These are phyloP conservation scores for Hortaea werneckii DNA, from an alignment of 2,329 filamentous ascomycete genomes.

Conservation along the genomic window DNA sequence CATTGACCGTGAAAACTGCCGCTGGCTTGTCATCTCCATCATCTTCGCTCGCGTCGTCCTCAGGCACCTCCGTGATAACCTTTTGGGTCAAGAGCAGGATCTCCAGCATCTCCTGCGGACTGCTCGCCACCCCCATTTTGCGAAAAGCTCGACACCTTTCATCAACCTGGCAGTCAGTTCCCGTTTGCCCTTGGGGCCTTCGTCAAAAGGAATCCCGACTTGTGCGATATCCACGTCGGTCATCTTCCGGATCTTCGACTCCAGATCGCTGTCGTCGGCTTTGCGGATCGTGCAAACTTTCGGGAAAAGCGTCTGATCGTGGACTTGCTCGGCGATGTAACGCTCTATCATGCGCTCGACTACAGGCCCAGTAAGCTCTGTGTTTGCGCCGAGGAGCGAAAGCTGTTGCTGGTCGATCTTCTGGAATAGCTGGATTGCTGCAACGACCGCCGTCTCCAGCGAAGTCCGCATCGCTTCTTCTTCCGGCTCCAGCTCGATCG, in stretches of 20 bases:
- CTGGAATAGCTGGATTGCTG: conserved; percentile 92
- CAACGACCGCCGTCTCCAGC: conserved; percentile 82
- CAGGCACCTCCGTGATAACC: conserved; percentile 51
- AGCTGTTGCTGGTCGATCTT: conserved; percentile 91
- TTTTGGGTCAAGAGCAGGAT: conserved; percentile 73
- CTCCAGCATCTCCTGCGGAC: conserved; percentile 82
- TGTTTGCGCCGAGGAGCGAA: conserved; percentile 82
- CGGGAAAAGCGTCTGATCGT: conserved; percentile 74
- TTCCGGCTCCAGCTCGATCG: conserved; percentile 70
- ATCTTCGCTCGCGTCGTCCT: conserved; percentile 1
- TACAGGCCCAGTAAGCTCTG: conserved; percentile 80
- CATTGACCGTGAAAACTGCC: conserved; percentile 59
- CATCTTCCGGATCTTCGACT: conserved; percentile 87
- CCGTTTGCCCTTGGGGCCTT: conserved; percentile 66
- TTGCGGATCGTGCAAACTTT: conserved; percentile 67
- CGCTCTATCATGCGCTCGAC: conserved; percentile 92
- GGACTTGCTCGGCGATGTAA: conserved; percentile 87
- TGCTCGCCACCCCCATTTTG: conserved; percentile 66
- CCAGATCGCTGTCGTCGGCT: conserved; percentile 75
- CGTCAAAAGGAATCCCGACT: conserved; percentile 77
- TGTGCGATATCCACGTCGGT: conserved; percentile 88
- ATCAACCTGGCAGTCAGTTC: conserved; percentile 68
- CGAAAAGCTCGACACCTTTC: conserved; percentile 81
- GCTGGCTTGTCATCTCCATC: conserved; percentile 44
- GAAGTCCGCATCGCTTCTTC: conserved; percentile 83